A percentile compares a stretch with the other conserved stretches of the same genome.
phyloP scores from a whole-genome alignment of 2,329 filamentous ascomycete species.

The Cadophora luteo-olivacea region DNA sequence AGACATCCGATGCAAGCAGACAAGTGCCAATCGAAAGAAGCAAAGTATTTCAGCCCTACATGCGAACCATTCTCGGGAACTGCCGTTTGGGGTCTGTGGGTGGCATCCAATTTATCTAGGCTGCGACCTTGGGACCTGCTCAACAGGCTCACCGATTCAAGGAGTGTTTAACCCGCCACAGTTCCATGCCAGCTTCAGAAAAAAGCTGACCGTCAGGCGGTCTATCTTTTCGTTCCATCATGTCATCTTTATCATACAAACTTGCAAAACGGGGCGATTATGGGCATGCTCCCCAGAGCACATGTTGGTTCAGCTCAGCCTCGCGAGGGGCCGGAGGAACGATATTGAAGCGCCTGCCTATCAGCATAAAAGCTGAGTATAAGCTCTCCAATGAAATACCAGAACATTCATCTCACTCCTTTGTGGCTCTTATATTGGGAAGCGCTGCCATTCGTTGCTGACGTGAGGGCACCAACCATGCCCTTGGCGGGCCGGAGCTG shows the following conservation, averaged over 20 bases:
- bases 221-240: not conserved
- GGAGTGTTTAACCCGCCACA: not conserved
- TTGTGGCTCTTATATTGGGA: not conserved
- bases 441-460: conserved; percentile 24
- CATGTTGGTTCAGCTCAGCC: conserved; percentile 11
- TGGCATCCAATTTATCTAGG: not conserved
- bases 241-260: not conserved
- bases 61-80: not conserved
- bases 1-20: conserved; percentile 1
- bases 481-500: conserved; percentile 20
- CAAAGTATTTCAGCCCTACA: not conserved
- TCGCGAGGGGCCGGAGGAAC: conserved; percentile 3
- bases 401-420: not conserved
- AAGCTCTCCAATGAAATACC: conserved; percentile 2
- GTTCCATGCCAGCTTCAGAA: not conserved
- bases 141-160: not conserved
- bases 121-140: conserved; percentile 4
- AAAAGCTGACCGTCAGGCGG: not conserved
- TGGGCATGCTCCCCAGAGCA: not conserved
- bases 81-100: conserved; percentile 1
- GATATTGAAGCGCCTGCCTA: not conserved
- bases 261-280: not conserved
- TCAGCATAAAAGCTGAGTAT: conserved; percentile 3
- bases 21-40: not conserved
- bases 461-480: conserved; percentile 23